Conservation (phyloP, 164 flowering plant species). For the Sedum album region DNA sequence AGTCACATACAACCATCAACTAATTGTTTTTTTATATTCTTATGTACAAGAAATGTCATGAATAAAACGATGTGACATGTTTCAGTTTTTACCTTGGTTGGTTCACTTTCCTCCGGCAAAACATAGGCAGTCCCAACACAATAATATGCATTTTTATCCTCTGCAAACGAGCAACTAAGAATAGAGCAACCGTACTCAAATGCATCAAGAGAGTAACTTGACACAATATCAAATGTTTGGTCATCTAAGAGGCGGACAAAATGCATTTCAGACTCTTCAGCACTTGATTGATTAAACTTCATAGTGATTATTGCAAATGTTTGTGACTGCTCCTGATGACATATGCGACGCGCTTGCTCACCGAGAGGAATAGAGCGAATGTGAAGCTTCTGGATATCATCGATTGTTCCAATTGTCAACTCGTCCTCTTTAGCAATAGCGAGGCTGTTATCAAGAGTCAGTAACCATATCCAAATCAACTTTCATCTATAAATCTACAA, state of each 20-base stretch:
- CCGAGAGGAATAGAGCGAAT: constrained; percentile 95
- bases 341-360: constrained; percentile 88
- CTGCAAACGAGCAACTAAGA: constrained; percentile 90
- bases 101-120: constrained; percentile 87
- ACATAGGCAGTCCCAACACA: constrained; percentile 97
- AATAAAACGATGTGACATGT: too few species aligned
- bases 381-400: constrained; percentile 97
- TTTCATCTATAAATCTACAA: too few species aligned
- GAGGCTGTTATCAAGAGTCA: constrained; percentile 2
- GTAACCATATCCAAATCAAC: too few species aligned
- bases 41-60: too few species aligned
- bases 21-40: too few species aligned
- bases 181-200: constrained; percentile 86
- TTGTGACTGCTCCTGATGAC: constrained; percentile 89
- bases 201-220: constrained; percentile 75
- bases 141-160: constrained; percentile 76
- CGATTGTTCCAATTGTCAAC: constrained; percentile 92
- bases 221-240: constrained; percentile 82
- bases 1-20: too few species aligned
- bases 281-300: constrained; percentile 57
- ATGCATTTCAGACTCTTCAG: constrained; percentile 82
- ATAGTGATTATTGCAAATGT: constrained; percentile 82
- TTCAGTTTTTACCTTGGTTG: constrained; percentile 60
- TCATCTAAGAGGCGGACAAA: constrained; percentile 84
- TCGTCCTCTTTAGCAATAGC: constrained; percentile 80